Conservation (phyloP, 2,329 filamentous ascomycete species). For the Penicillium sumatraense region DNA sequence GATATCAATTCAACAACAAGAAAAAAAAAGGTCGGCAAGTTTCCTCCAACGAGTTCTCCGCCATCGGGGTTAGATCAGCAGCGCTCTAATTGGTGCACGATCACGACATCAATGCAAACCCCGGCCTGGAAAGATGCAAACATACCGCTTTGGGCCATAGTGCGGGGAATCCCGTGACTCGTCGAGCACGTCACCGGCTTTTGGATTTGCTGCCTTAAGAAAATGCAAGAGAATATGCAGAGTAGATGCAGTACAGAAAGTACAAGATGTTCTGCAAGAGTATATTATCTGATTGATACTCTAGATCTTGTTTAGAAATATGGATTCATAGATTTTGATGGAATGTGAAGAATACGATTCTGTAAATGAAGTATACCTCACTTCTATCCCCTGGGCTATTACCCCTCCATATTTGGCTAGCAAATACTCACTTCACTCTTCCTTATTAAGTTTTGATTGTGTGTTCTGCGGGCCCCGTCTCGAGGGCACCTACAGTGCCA, state of each 20-base stretch:
- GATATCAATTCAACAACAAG: conserved; percentile 20
- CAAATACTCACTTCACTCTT: no score
- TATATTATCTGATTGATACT: background rate
- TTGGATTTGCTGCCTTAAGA: background rate
- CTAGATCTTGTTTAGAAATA: no score
- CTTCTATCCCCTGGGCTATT: no score
- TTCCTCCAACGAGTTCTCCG: conserved; percentile 32
- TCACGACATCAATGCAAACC: conserved; percentile 53
- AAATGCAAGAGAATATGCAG: no score
- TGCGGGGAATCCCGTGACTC: conserved; percentile 37
- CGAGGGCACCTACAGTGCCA: conserved; percentile 10
- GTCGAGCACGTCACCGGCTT: conserved; percentile 36
- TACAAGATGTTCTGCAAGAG: no score
- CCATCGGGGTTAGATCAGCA: conserved; percentile 44
- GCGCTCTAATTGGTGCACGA: conserved; percentile 44
- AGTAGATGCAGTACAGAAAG: no score
- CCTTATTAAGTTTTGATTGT: no score
- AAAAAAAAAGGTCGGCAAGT: conserved; percentile 25
- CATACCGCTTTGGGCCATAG: conserved; percentile 29
- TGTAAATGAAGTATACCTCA: no score
- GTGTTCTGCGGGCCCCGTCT: conserved; percentile 2
- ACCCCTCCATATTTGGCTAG: no score
- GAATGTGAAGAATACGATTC: no score
- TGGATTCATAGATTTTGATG: no score
- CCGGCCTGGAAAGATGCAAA: conserved; percentile 30